Evolutionary conservation across 208 protist genomes (phyloP), one percentile per base, ranked within the genome.

Genomic region (Crithidia thermophila): DNA sequence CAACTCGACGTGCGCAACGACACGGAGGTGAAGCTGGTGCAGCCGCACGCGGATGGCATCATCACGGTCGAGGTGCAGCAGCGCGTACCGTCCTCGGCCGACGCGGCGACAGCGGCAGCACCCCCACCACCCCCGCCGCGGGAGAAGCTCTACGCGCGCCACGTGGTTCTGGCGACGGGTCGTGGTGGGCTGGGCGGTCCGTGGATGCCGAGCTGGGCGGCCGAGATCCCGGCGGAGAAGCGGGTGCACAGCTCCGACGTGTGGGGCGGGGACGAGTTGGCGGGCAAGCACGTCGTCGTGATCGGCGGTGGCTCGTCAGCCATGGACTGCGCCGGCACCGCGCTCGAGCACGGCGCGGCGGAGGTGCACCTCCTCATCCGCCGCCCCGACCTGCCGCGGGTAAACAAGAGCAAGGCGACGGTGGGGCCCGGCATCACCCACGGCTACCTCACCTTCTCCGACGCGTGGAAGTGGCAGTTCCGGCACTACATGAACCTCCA

Each of bases 341-440:
- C 40, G 10, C 49, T 66, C 13, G 64, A 62, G 53, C 25, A 58
- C 51, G 56, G 57, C 16, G 67, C 28, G 13, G 43, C 20, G 11
- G 46, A 57, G 56, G 49, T 65, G 56, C 56, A 72, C 18, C 62
- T 68, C 14, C 56, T 72, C n/a, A 50, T 64, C 34, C 39, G 66
- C 36, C 56, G 27, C 28, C 18, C 28, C 21, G 37, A 58, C 30
- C 37, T 65, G n/a, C 28, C 56, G 1, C 49, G 45, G 1, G 56
- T 72, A 28, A 64, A 59, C 39, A 64, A 59, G 56, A 72, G 66
- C 46, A 72, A 72, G 46, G 37, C 45, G 4, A 27, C 47, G 4
- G 37, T 52, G 18, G 56, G 47, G 14, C 31, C 47, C 0, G 46
- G 46, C 13, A 39, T 61, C 33, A 61, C 65, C 7, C 20, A 57